Conservation (phyloP, 164 flowering plant species). For the Magnolia officinalis region DNA sequence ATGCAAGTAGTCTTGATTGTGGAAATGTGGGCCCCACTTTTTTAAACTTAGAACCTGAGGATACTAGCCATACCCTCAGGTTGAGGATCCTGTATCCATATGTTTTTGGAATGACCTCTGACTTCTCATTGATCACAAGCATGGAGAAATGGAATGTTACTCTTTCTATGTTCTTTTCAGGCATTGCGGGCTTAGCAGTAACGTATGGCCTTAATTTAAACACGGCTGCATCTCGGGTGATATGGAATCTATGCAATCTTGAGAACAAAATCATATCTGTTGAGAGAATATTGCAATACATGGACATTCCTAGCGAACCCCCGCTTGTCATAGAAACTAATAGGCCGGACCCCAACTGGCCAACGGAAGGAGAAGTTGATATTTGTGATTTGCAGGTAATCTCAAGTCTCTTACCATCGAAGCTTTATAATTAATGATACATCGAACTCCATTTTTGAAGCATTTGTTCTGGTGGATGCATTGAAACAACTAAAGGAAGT, state of each 20-base stretch:
- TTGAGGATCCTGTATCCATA: neutral
- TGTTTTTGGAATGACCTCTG: neutral
- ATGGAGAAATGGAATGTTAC: neutral
- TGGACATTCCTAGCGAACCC: constrained; percentile 24
- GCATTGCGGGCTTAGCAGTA: constrained; percentile 46
- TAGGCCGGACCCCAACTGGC: constrained; percentile 22
- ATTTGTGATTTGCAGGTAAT: constrained; percentile 21
- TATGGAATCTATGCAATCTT: constrained; percentile 36
- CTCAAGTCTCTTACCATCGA: neutral
- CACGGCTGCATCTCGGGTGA: constrained; percentile 22
- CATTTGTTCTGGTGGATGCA: neutral
- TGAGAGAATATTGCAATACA: constrained; percentile 33
- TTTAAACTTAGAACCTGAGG: neutral
- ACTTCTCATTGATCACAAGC: neutral
- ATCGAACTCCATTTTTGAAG: neutral
- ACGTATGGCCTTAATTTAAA: constrained; percentile 50
- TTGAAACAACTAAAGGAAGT: neutral
- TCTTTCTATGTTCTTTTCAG: constrained; percentile 18
- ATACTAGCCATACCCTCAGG: neutral
- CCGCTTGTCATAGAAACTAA: constrained; percentile 22
- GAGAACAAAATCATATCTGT: constrained; percentile 51
- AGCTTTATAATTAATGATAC: neutral
- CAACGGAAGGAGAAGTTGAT: constrained; percentile 21
- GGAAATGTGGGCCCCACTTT: no score
- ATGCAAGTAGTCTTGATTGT: no score